These are phyloP conservation scores for Drosera capensis DNA, from an alignment of 148 eudicot genomes.

Conservation along the genomic window DNA sequence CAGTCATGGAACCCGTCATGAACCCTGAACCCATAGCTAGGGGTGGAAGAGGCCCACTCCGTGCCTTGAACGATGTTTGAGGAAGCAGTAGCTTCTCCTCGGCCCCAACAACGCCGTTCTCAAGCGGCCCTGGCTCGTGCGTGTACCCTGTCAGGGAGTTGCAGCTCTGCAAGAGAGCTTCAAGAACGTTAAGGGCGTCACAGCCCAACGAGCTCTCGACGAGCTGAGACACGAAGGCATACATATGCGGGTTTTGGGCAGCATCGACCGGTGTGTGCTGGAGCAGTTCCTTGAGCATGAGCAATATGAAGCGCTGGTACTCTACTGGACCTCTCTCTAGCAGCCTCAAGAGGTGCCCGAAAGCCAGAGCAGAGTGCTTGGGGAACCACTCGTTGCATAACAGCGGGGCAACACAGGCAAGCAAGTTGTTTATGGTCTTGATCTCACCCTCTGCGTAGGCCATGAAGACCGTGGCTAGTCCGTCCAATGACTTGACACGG, in stretches of 20 bases:
- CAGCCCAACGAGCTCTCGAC: slow-evolving; percentile 98
- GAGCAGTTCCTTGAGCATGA: slow-evolving; percentile 79
- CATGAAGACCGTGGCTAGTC: slow-evolving; percentile 66
- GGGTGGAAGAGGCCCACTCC: slow-evolving; percentile 69
- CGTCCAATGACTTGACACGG: slow-evolving; percentile 68
- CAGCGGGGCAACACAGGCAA: slow-evolving; percentile 82
- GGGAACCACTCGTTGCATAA: slow-evolving; percentile 93
- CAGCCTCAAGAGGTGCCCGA: slow-evolving; percentile 74
- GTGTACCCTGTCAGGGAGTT: slow-evolving; percentile 54
- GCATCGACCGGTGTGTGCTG: slow-evolving; percentile 97
- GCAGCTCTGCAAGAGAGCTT: slow-evolving; percentile 96
- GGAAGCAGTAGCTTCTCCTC: slow-evolving; percentile 79
- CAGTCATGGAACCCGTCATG: slow-evolving; percentile 25
- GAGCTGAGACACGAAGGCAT: slow-evolving; percentile 88
- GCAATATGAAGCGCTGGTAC: slow-evolving; percentile 84
- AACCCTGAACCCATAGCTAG: slow-evolving; percentile 46
- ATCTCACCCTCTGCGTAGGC: slow-evolving; percentile 81
- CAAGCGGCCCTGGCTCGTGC: slow-evolving; percentile 40
- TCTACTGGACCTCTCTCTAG: slow-evolving; percentile 87
- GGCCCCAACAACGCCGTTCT: slow-evolving; percentile 45
- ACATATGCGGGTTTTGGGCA: slow-evolving; percentile 98
- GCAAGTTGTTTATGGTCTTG: slow-evolving; percentile 66
- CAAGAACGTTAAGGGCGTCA: slow-evolving; percentile 91
- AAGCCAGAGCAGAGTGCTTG: slow-evolving; percentile 85
- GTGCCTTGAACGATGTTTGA: slow-evolving; percentile 82